Base-by-base conservation (phyloP, 2,329 filamentous ascomycete genomes). In the Spiromastix sp. region DNA sequence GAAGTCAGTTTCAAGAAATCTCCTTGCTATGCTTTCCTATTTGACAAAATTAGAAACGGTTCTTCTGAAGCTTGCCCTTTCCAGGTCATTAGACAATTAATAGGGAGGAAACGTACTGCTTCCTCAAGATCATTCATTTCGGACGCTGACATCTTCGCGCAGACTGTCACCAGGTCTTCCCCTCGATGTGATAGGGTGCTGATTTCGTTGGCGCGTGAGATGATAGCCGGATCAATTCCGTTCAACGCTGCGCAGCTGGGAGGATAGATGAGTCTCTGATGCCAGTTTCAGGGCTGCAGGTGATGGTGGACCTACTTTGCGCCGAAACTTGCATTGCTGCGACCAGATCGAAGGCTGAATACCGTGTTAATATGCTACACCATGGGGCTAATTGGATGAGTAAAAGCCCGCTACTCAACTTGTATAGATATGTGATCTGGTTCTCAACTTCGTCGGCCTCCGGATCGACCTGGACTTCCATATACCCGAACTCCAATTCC, bases 241-340 rank as follows among this genome's bases (percentile, higher is more conserved):
- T 93, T 95, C 56, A 93, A 73, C 3, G 78, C 77, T 18, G 91
- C 91, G 52, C 91, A 96, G 35, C 68, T 74, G 40, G 30, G 18
- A 17, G 5, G n/a, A n/a, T n/a, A n/a, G n/a, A 22, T n/a, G n/a
- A n/a, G n/a, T n/a, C n/a, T n/a, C n/a, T n/a, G n/a, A n/a, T n/a
- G n/a, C n/a, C n/a, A n/a, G n/a, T n/a, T n/a, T n/a, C n/a, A n/a
- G n/a, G n/a, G n/a, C n/a, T n/a, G n/a, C n/a, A n/a, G n/a, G n/a
- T n/a, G n/a, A n/a, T n/a, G n/a, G n/a, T n/a, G n/a, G n/a, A 42
- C 56, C 38, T 55, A 72, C 57, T 74, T 72, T 18, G 79, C 83
- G 1, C 91, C 91, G 50, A 93, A 93, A 51, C 86, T 95, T 10
- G 82, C 81, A 5, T 67, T 75, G 47, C 79, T 89, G 37, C 79